Conservation (phyloP, 176 grass and related monocot genomes). For the Avena sativa region DNA sequence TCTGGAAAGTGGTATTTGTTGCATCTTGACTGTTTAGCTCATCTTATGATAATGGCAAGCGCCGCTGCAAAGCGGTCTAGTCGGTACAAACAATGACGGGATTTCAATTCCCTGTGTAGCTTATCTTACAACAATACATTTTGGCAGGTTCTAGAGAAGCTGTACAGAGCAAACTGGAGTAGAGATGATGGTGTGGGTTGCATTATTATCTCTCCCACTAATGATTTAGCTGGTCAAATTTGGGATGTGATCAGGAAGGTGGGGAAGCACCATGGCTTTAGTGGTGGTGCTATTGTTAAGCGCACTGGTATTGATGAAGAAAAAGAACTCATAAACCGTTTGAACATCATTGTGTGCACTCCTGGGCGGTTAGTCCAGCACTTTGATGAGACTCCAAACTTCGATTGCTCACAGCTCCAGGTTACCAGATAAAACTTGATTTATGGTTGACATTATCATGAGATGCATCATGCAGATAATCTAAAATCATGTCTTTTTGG, state of each 20-base stretch:
- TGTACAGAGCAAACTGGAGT: conserved; percentile 78
- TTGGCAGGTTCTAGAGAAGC: conserved; percentile 79
- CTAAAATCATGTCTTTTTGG: conserved; percentile 34
- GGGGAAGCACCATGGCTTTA: conserved; percentile 66
- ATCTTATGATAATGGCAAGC: conserved; percentile 9
- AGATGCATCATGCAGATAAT: conserved; percentile 11
- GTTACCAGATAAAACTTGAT: conserved; percentile 53
- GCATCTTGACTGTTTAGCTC: conserved; percentile 7
- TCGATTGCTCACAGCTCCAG: conserved; percentile 91
- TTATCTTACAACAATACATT: not conserved
- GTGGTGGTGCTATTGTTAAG: conserved; percentile 71
- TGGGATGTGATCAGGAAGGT: conserved; percentile 67
- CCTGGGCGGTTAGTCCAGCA: conserved; percentile 94
- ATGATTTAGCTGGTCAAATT: conserved; percentile 84
- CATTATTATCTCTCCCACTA: conserved; percentile 84
- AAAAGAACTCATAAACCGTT: conserved; percentile 68
- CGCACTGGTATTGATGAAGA: conserved; percentile 77
- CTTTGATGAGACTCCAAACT: conserved; percentile 80
- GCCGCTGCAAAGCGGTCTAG: not conserved
- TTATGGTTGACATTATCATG: not conserved
- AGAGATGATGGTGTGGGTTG: conserved; percentile 76
- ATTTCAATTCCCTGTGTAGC: not conserved
- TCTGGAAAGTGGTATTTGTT: not conserved
- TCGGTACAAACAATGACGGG: not conserved
- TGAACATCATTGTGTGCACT: conserved; percentile 92